These are phyloP conservation scores for Plasmodium knowlesi DNA, from an alignment of 169 alveolate genomes.

Conservation along the genomic window DNA sequence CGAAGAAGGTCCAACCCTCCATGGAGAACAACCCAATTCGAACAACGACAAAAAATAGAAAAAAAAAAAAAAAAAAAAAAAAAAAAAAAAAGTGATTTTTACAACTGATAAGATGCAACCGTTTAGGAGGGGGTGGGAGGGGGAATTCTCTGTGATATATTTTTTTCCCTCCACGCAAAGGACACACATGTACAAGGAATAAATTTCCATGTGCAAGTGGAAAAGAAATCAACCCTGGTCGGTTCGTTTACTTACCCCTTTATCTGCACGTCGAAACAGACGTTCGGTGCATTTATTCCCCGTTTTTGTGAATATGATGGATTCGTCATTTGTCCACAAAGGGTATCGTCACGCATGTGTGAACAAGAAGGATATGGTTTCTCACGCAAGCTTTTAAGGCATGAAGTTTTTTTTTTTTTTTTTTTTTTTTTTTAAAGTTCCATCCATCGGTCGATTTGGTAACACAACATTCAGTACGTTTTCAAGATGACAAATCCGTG, in stretches of 20 bases:
- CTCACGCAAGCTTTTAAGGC: too few relatives aligned
- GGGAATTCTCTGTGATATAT: neutral
- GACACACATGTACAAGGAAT: neutral
- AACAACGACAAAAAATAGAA: too few relatives aligned
- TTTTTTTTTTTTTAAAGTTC: too few relatives aligned
- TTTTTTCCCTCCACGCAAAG: neutral
- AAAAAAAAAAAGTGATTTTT: too few relatives aligned
- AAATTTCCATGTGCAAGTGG: neutral
- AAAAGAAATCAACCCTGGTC: neutral
- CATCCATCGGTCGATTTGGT: neutral
- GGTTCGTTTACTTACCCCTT: neutral
- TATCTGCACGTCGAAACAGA: neutral
- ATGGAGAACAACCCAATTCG: neutral
- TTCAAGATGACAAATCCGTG: neutral
- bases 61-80: too few relatives aligned
- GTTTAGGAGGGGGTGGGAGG: neutral
- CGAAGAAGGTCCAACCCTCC: neutral
- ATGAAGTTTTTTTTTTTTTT: neutral
- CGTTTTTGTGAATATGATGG: neutral
- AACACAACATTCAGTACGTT: neutral
- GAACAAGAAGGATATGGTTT: neutral
- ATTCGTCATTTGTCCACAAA: neutral
- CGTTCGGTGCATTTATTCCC: neutral
- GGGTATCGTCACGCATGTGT: neutral
- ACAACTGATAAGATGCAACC: neutral